Conservation (phyloP, 1,139 yeast species). For the Lodderomyces margitis region DNA sequence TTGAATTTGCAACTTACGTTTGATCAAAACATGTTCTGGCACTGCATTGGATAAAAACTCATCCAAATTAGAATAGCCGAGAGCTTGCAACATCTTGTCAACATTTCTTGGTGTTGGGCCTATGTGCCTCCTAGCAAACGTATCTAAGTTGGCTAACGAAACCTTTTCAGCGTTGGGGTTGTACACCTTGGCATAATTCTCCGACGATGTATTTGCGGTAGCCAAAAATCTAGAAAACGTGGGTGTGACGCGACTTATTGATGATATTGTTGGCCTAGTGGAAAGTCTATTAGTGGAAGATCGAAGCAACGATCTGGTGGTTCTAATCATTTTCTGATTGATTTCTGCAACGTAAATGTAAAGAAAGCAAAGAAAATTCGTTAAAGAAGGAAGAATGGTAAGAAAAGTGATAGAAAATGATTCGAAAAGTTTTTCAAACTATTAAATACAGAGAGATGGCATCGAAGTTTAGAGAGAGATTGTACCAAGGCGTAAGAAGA, state of each 20-base stretch:
- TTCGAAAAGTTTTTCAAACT: not conserved
- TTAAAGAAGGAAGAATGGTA: not conserved
- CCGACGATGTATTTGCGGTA: conserved; percentile 49
- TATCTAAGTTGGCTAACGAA: conserved; percentile 55
- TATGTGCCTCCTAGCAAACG: conserved; percentile 86
- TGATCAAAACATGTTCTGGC: conserved; percentile 71
- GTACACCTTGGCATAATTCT: conserved; percentile 39
- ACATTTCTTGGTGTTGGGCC: conserved; percentile 77
- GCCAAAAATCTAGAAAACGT: conserved; percentile 18
- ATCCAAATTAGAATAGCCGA: conserved; percentile 68
- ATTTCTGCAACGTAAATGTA: too few relatives aligned
- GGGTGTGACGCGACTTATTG: not conserved
- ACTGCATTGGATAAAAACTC: conserved; percentile 71
- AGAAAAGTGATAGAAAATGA: not conserved
- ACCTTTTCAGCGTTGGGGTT: conserved; percentile 31
- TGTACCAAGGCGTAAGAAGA: too few relatives aligned
- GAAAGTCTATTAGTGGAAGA: conserved; percentile 1
- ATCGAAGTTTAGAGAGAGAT: not conserved
- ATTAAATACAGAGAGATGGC: not conserved
- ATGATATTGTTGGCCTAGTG: conserved; percentile 2
- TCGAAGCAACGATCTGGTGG: conserved; percentile 4
- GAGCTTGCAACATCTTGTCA: conserved; percentile 56
- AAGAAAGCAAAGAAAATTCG: not conserved
- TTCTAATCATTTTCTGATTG: conserved; percentile 5
- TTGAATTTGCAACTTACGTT: conserved; percentile 59